Base-by-base conservation (phyloP, 2,329 filamentous ascomycete genomes). In the Talaromyces sp. region DNA sequence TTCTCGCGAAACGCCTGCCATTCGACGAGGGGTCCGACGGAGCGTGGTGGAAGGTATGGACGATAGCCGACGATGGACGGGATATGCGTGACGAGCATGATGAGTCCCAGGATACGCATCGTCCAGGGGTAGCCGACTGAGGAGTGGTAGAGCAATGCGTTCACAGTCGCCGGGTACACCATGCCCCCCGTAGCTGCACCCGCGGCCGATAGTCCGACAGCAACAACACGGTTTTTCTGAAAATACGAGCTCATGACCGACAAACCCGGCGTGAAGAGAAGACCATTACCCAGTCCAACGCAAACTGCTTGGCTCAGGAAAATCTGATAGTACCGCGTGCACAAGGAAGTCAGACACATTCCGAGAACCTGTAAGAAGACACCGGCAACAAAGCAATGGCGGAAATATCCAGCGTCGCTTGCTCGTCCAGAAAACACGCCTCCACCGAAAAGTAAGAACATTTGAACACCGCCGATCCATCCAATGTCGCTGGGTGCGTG, bases 321-420 rank as follows among this genome's bases (percentile, higher is more conserved):
- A 0, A 83, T 71, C 65, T 82, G 79, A 74, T 77, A 82, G 65
- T 82, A 82, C 19, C 67, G 64, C 0, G 68, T 77, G 8, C 73
- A 68, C 0, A 80, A 69, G 47, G 78, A 80, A 7, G 80, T 79
- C 65, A 76, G 74, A 65, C 83, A 78, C 39, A 78, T 74, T 7
- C 81, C 81, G 0, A 80, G 42, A 0, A 81, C 64, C 8, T 71
- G 66, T 10, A 80, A 56, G 6, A 76, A 59, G 42, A 74, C 63
- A 1, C 73, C 73, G 10, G 59, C 13, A 3, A 69, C 17, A 5
- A 72, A 66, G 3, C 73, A 66, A 3, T 64, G 55, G 5, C 71
- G 69, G 61, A 78, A 75, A 59, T 76, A 76, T 4, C 79, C 78
- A n/a, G 75, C 73, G 55, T 81, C 78, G n/a, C 74, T 73, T 0